Conservation (phyloP, 1,139 yeast genomes). For the Yamadazyma siamensis region DNA sequence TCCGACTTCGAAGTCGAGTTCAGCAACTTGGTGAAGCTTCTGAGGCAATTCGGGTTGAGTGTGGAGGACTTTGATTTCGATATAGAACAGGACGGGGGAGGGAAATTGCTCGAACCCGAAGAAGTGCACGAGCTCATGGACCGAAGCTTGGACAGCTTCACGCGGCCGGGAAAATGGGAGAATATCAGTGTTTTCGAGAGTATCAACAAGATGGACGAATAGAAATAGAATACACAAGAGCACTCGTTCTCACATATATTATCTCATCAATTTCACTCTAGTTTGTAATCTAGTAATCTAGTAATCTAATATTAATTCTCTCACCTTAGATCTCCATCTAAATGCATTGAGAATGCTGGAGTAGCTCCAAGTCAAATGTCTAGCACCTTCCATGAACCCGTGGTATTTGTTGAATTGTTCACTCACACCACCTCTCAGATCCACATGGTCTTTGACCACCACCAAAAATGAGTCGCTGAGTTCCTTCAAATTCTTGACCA, state of each 20-base stretch:
- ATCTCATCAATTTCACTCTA: neutral
- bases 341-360: constrained; percentile 72
- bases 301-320: constrained; percentile 1
- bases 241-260: neutral
- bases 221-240: constrained; percentile 1
- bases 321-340: constrained; percentile 49
- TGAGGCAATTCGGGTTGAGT: constrained; percentile 20
- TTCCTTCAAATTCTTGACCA: constrained; percentile 44
- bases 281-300: too few species aligned
- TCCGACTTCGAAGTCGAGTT: constrained; percentile 23
- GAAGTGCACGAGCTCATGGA: constrained; percentile 57
- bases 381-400: constrained; percentile 89
- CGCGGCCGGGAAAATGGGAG: constrained; percentile 22
- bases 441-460: constrained; percentile 69
- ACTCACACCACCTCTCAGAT: constrained; percentile 71
- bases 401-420: constrained; percentile 82
- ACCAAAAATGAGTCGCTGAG: constrained; percentile 78
- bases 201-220: constrained; percentile 33
- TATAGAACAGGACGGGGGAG: constrained; percentile 6
- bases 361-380: constrained; percentile 87
- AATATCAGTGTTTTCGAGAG: constrained; percentile 56
- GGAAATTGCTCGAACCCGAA: constrained; percentile 18
- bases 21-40: constrained; percentile 29
- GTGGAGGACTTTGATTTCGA: constrained; percentile 12
- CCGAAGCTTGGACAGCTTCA: constrained; percentile 48